phyloP scores from a whole-genome alignment of 2,329 filamentous ascomycete genomes.

The Cytospora mali region DNA sequence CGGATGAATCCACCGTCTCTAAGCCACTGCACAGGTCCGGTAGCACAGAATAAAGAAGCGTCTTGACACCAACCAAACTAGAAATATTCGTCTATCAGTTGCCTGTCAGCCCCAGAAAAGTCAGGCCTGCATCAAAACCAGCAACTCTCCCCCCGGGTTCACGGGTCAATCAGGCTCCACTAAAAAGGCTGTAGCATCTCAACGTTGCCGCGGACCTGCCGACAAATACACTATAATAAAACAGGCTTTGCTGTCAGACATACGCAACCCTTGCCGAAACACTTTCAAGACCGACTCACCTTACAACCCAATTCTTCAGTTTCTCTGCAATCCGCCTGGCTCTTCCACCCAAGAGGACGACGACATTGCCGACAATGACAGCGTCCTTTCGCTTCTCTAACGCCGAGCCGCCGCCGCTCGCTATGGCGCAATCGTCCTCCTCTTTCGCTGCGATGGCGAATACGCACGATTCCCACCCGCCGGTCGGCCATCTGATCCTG shows the following conservation, averaged over 20 bases:
- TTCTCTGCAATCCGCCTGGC: neutral
- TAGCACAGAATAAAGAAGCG: neutral
- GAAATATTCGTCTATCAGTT: too few relatives aligned
- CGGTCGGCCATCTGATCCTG: slow-evolving; percentile 69
- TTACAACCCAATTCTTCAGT: neutral
- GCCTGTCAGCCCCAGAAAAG: too few relatives aligned
- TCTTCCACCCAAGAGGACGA: neutral
- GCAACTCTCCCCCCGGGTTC: neutral
- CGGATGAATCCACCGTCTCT: neutral
- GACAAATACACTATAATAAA: neutral
- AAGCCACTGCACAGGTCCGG: neutral
- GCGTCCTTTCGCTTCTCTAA: slow-evolving; percentile 48
- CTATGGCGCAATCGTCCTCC: slow-evolving; percentile 38
- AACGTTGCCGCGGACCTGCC: neutral
- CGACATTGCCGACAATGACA: slow-evolving; percentile 33
- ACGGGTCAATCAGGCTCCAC: neutral
- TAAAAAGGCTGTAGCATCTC: neutral
- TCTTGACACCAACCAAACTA: neutral
- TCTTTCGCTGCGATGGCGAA: slow-evolving; percentile 44
- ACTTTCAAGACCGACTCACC: neutral
- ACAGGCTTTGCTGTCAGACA: neutral
- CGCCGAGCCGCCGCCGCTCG: slow-evolving; percentile 30
- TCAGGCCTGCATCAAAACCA: neutral
- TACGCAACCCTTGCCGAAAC: neutral
- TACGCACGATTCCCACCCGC: slow-evolving; percentile 60